Percentiles rank a stretch among this genome's conserved stretches.
phyloP scores from a whole-genome alignment of 148 eudicot species.

The Limonium bicolor region DNA sequence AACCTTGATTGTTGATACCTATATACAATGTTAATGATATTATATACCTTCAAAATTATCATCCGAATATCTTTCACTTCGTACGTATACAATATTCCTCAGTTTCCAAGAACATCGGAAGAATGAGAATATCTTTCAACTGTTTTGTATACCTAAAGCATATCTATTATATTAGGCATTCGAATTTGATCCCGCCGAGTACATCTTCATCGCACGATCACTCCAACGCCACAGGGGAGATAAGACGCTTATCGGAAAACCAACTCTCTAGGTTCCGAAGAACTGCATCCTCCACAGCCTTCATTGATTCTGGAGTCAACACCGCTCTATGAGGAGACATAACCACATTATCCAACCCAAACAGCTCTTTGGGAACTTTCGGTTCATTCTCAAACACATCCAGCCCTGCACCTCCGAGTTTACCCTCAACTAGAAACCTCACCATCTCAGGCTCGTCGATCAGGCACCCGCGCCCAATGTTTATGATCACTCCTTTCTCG shows the following conservation, averaged over 20 bases:
- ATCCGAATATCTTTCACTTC: too few species aligned
- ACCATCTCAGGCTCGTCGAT: conserved; percentile 56
- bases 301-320: conserved; percentile 35
- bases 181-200: too few species aligned
- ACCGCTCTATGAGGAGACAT: conserved; percentile 69
- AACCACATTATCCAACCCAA: conserved; percentile 58
- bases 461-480: conserved; percentile 68
- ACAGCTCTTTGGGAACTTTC: conserved; percentile 48
- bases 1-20: too few species aligned
- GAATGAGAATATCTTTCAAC: too few species aligned
- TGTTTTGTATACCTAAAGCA: too few species aligned
- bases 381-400: conserved; percentile 83
- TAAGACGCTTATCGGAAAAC: conserved; percentile 53
- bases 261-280: conserved; percentile 49
- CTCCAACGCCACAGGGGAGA: conserved; percentile 18
- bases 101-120: too few species aligned
- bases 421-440: conserved; percentile 30
- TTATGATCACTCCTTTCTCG: conserved; percentile 46
- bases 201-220: too few species aligned
- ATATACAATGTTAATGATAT: too few species aligned
- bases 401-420: conserved; percentile 67
- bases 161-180: too few species aligned
- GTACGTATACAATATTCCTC: too few species aligned
- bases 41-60: too few species aligned
- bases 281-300: conserved; percentile 21